phyloP scores from a whole-genome alignment of 805 yeast genomes.

The Wickerhamomyces tratensis region DNA sequence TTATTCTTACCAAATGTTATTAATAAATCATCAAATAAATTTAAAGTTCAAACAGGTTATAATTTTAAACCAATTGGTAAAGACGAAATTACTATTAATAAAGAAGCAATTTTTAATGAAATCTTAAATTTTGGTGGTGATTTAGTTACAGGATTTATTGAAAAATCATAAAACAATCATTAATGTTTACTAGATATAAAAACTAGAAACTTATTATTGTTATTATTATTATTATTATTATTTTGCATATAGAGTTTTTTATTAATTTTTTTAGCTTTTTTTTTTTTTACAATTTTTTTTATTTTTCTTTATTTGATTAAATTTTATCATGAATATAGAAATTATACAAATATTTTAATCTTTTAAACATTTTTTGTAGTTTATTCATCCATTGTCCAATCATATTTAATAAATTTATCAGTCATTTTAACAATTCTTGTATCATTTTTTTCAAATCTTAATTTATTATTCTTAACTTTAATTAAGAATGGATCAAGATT shows the following conservation, averaged over 20 bases:
- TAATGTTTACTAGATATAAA: too few relatives aligned
- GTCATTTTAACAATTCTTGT: slow-evolving; percentile 7
- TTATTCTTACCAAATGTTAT: slow-evolving; percentile 59
- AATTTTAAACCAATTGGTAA: slow-evolving; percentile 54
- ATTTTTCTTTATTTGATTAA: too few relatives aligned
- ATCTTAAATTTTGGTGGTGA: slow-evolving; percentile 64
- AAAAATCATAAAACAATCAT: slow-evolving; percentile 9
- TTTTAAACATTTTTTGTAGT: too few relatives aligned
- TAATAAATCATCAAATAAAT: slow-evolving; percentile 26
- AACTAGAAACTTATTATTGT: too few relatives aligned
- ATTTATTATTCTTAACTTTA: slow-evolving; percentile 15
- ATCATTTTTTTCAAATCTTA: slow-evolving; percentile 13
- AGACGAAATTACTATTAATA: slow-evolving; percentile 51
- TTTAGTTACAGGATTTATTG: slow-evolving; percentile 33
- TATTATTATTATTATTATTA: too few relatives aligned
- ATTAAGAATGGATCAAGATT: slow-evolving; percentile 26
- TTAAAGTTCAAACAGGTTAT: slow-evolving; percentile 71
- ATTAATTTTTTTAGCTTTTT: too few relatives aligned
- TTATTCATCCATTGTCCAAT: slow-evolving; percentile 3
- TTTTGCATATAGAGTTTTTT: too few relatives aligned
- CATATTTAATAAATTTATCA: slow-evolving; percentile 7
- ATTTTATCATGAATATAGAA: too few relatives aligned
- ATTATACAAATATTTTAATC: too few relatives aligned
- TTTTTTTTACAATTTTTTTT: too few relatives aligned
- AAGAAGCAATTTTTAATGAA: slow-evolving; percentile 64